These are phyloP conservation scores for Thamnidium elegans DNA, from an alignment of 192 early-diverging fungal species.

Conservation along the genomic window DNA sequence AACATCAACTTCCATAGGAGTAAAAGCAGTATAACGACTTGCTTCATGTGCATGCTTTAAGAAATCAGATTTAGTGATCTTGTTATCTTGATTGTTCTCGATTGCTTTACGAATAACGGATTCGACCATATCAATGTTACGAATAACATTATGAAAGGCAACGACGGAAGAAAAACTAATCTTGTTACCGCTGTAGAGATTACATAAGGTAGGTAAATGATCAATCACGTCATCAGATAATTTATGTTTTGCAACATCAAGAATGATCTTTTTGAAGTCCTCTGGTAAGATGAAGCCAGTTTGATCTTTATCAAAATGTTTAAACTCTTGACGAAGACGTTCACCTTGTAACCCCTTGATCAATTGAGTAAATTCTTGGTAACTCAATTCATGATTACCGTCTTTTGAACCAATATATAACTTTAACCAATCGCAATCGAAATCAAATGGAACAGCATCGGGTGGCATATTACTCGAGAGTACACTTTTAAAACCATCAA, in stretches of 20 bases:
- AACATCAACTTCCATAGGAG: constrained; percentile 73
- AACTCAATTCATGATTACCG: constrained; percentile 55
- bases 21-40: constrained; percentile 58
- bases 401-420: constrained; percentile 60
- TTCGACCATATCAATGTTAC: constrained; percentile 69
- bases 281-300: constrained; percentile 60
- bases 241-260: constrained; percentile 63
- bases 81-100: constrained; percentile 42
- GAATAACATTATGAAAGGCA: constrained; percentile 59
- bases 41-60: constrained; percentile 51
- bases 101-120: constrained; percentile 56
- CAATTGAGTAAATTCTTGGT: constrained; percentile 69
- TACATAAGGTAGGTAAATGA: constrained; percentile 57
- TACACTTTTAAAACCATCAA: constrained; percentile 68
- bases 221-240: constrained; percentile 62
- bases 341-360: constrained; percentile 69
- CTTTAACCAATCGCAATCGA: constrained; percentile 71
- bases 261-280: constrained; percentile 58
- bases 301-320: constrained; percentile 61
- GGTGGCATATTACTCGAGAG: constrained; percentile 46
- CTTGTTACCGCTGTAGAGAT: constrained; percentile 52
- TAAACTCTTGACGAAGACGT: constrained; percentile 69
- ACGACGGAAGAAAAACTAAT: constrained; percentile 65
- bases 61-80: constrained; percentile 64
- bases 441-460: constrained; percentile 65